phyloP scores from a whole-genome alignment of 352 stramenopile species.

The Pythium phragmiticola region DNA sequence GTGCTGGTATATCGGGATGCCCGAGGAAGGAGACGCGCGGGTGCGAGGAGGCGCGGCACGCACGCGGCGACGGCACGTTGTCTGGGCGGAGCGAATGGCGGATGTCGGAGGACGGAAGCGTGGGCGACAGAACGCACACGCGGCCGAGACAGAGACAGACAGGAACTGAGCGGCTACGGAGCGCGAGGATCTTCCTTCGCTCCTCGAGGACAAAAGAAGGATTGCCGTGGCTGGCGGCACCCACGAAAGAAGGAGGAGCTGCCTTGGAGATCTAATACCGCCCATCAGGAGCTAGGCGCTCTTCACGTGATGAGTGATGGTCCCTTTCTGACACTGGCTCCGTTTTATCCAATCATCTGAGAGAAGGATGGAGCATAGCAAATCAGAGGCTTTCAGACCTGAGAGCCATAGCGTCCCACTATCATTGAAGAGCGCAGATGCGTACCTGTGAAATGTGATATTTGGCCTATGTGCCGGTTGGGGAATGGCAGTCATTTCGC shows the following conservation, averaged over 20 bases:
- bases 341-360: no score
- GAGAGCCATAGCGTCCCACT: conserved; percentile 9
- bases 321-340: not conserved
- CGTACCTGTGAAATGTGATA: conserved; percentile 12
- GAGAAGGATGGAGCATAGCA: not conserved
- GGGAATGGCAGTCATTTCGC: conserved; percentile 5
- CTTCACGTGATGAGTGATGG: conserved; percentile 12
- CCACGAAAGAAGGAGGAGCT: not conserved
- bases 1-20: not conserved
- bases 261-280: conserved; percentile 15
- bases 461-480: conserved; percentile 15
- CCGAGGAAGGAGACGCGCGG: not conserved
- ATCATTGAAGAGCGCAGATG: conserved; percentile 22
- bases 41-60: not conserved
- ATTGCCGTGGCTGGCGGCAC: not conserved
- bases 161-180: conserved; percentile 3
- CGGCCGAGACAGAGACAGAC: conserved; percentile 6
- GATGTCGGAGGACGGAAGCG: no score
- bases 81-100: not conserved
- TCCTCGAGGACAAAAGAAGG: not conserved
- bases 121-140: not conserved
- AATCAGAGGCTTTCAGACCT: not conserved
- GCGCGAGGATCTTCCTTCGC: not conserved
- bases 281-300: conserved; percentile 12
- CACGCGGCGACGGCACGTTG: conserved; percentile 4